Base-by-base conservation (phyloP, 352 stramenopile genomes). In the Salisapilia sapeloensis region DNA sequence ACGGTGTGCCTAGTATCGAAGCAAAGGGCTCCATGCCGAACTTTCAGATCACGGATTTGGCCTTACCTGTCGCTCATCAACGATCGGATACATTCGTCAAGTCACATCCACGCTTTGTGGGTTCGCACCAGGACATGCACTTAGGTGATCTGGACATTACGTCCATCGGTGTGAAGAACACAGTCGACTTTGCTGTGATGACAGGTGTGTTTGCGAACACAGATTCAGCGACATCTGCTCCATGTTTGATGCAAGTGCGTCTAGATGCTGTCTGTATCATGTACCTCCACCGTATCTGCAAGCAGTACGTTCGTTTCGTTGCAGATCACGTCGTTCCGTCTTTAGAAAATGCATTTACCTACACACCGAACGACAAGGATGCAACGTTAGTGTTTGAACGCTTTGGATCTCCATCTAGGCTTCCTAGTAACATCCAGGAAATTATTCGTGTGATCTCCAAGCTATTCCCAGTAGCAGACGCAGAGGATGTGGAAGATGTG, bases 211-310 rank as follows among this genome's bases (percentile, higher is more conserved):
- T 31, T 24, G n/a, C 14, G 24, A 33, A 24, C 33, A 24, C n/a
- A 30, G 21, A 37, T 28, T 24, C 34, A 31, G 29, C 31, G 18
- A 22, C 41, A 32, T 17, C 23, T 4, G 29, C 32, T 9, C 39
- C 37, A 10, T 41, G 53, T 29, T 19, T 55, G 15, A 47, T 70
- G 31, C 60, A 47, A 28, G 50, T 77, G 28, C 70, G 71, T 3
- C 46, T 91, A 15, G 76, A 91, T 35, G 82, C 76, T 1, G 62
- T 89, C 6, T 80, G 69, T 34, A 44, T 83, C n/a, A 51, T 70
- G 25, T 87, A 91, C 29, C 48, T 91, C 17, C 76, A 89, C 44
- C 70, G 76, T 20, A 62, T 91, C 21, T 83, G 80, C 53, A 91
- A 91, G 35, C 76, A 91, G 40, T 80, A 85, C 25, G 51, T 81